Conservation (phyloP, 805 yeast species). For the Saccharomycopsis javanensis region DNA sequence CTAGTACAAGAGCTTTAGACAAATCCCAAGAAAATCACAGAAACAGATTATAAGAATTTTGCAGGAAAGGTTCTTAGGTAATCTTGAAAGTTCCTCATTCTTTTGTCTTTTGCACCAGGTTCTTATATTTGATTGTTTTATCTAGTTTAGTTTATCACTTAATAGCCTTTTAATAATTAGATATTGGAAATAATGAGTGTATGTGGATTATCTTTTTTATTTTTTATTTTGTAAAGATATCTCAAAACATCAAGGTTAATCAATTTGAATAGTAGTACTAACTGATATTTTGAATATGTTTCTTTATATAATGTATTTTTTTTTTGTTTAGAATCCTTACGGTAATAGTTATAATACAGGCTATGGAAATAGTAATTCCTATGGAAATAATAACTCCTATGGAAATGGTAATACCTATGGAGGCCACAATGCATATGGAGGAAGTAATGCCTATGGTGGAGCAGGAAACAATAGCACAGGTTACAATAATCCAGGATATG, state of each 20-base stretch:
- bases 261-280: background rate
- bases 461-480: constrained; percentile 5
- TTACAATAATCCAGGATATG: constrained; percentile 2
- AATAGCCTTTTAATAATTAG: too few species aligned
- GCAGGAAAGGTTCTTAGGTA: too few species aligned
- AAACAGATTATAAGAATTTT: too few species aligned
- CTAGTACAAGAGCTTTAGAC: too few species aligned
- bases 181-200: too few species aligned
- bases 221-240: background rate
- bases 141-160: too few species aligned
- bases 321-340: background rate
- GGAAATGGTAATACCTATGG: constrained; percentile 5
- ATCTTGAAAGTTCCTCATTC: too few species aligned
- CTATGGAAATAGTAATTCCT: too few species aligned
- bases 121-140: background rate
- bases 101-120: too few species aligned
- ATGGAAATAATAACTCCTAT: too few species aligned
- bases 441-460: background rate
- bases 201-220: background rate
- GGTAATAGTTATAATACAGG: background rate
- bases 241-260: background rate
- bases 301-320: background rate
- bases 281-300: constrained; percentile 8
- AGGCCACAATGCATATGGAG: constrained; percentile 6
- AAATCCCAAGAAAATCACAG: too few species aligned